Evolutionary conservation across 352 stramenopile genomes (phyloP), one percentile per base, ranked within the genome.

Genomic region (Thraustochytrium striatum): DNA sequence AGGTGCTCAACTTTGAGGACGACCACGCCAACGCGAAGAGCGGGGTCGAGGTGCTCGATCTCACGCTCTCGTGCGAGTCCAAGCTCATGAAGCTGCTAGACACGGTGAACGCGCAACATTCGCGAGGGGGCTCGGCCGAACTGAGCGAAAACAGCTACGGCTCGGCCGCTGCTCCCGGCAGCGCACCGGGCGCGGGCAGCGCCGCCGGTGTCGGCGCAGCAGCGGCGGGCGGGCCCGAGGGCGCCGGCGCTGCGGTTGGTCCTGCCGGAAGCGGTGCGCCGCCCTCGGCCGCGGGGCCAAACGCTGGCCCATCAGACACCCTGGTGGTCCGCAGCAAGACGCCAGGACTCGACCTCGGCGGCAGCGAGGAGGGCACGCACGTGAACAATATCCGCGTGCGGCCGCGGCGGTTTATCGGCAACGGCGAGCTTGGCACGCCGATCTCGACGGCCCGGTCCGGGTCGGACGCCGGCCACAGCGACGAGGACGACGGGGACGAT

Each of bases 361-460:
- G 41, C 3, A 38, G 44, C 65, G 65, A 75, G 19, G 44, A 75
- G 39, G 41, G 58, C 21, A 75, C 65, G 3, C 65, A 75, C 30
- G 25, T 61, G 11, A 75, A 75, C 30, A 75, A 75, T 25, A 25
- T 75, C 9, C 44, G 65, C 32, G 65, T 75, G 21, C 32, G 52
- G 5, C 65, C 65, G 35, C 44, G 65, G 0, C 65, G 65, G 3
- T 39, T 43, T 9, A 58, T 75, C 25, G 65, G 65, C 16, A 75
- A 75, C 36, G 65, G 65, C 8, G 65, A 75, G 13, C 21, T 75
- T 5, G 65, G 65, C 28, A 75, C 65, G 11, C 65, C 65, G 11
- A 44, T 75, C 30, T 75, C 65, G 3, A 75, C 65, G 13, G 65
- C 65, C 13, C 21, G 65, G 13, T 75, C 65, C 39, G 16, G 25